Evolutionary conservation across 2,329 filamentous ascomycete species (phyloP).

Genomic region (Botrytis fabae): DNA sequence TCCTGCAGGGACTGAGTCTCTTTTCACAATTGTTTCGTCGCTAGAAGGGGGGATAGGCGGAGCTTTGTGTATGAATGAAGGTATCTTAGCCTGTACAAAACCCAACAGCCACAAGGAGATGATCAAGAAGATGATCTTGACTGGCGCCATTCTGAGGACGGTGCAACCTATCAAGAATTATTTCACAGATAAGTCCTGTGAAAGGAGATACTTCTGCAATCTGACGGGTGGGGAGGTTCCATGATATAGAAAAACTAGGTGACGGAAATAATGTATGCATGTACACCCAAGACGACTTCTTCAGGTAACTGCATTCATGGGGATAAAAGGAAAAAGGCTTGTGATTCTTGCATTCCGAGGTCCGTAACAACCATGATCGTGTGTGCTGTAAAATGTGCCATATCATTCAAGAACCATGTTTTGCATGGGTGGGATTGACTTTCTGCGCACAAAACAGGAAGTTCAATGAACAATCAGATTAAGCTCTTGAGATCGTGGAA

Average conservation of each 20-base stretch:
- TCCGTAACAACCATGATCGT: neutral
- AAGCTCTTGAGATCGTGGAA: conserved; percentile 3
- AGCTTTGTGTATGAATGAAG: conserved; percentile 11
- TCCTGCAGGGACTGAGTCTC: conserved; percentile 30
- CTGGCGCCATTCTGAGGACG: neutral
- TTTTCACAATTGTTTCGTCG: neutral
- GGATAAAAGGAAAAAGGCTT: conserved; percentile 7
- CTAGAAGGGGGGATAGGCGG: neutral
- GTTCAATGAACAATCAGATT: neutral
- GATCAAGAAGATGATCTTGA: conserved; percentile 14
- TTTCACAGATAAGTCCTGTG: neutral
- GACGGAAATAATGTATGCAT: neutral
- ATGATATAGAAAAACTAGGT: conserved; percentile 11
- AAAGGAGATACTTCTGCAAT: neutral
- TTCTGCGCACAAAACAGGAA: conserved; percentile 15
- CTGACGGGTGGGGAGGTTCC: neutral
- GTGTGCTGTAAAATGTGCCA: neutral
- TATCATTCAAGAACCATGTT: conserved; percentile 3
- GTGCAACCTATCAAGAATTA: neutral
- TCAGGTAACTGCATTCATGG: neutral
- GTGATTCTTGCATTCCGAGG: conserved; percentile 4
- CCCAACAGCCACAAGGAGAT: conserved; percentile 14
- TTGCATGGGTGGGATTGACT: neutral
- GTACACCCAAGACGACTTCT: conserved; percentile 3
- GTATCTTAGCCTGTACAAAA: conserved; percentile 5